Percentiles rank a stretch among this genome's conserved stretches.
phyloP scores from a whole-genome alignment of 2,329 filamentous ascomycete species.

The Alternaria arborescens region DNA sequence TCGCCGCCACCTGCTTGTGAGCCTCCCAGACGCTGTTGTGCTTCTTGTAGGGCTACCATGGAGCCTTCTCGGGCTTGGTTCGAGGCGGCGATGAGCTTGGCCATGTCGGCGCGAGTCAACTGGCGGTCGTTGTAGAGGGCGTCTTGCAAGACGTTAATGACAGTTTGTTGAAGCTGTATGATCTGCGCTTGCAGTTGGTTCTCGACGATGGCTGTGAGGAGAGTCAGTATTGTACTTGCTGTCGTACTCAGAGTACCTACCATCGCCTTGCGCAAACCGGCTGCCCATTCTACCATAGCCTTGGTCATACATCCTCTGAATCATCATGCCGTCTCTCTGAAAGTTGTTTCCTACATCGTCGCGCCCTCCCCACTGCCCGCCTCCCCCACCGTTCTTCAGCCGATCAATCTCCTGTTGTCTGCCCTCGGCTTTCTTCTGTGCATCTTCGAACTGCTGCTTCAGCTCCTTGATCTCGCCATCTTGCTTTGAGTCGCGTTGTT shows the following conservation, averaged over 20 bases:
- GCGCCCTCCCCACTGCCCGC: slow-evolving; percentile 3
- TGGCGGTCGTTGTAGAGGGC: slow-evolving; percentile 53
- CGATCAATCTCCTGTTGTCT: slow-evolving; percentile 37
- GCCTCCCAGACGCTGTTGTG: slow-evolving; percentile 44
- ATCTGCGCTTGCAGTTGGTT: slow-evolving; percentile 55
- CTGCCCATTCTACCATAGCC: slow-evolving; percentile 48
- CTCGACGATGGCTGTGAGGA: slow-evolving; percentile 48
- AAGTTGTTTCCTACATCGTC: slow-evolving; percentile 47
- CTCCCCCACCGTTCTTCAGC: slow-evolving; percentile 24
- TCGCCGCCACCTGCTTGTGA: slow-evolving; percentile 7
- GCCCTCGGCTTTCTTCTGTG: slow-evolving; percentile 36
- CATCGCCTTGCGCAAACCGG: slow-evolving; percentile 51
- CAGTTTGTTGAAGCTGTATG: slow-evolving; percentile 55
- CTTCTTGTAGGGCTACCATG: slow-evolving; percentile 48
- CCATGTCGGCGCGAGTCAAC: slow-evolving; percentile 51
- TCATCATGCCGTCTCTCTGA: slow-evolving; percentile 43
- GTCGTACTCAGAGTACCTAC: slow-evolving; percentile 31
- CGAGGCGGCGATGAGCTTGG: slow-evolving; percentile 52
- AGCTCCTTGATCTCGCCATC: slow-evolving; percentile 48
- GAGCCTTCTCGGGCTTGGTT: slow-evolving; percentile 54
- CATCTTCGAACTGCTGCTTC: slow-evolving; percentile 41
- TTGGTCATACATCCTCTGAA: slow-evolving; percentile 50
- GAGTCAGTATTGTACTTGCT: slow-evolving; percentile 4
- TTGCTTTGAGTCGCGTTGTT: slow-evolving; percentile 48
- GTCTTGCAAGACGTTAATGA: slow-evolving; percentile 55